Conservation (phyloP, 441 rosid species). For the Manihot esculenta region DNA sequence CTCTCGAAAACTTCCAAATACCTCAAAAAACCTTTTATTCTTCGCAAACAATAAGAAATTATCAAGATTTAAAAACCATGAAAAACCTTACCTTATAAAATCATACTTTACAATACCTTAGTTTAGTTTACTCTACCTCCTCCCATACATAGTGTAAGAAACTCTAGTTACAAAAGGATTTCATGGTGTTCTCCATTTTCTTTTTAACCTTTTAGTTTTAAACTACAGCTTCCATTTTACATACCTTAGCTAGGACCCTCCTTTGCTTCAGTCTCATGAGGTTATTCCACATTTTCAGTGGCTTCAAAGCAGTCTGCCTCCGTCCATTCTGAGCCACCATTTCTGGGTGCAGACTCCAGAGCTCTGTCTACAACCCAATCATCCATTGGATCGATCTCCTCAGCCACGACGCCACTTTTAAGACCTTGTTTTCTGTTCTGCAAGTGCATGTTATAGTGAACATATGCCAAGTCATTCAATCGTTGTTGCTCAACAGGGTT, state of each 20-base stretch:
- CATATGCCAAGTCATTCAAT: constrained; percentile 32
- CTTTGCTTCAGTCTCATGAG: constrained; percentile 10
- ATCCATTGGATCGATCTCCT: constrained; percentile 28
- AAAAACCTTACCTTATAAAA: too few species aligned
- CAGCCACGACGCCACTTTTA: constrained; percentile 9
- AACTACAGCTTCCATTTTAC: neutral
- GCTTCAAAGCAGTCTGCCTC: constrained; percentile 10
- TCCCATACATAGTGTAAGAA: neutral
- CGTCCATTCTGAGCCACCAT: neutral
- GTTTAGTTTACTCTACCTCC: too few species aligned
- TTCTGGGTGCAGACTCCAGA: neutral
- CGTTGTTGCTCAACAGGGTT: constrained; percentile 28
- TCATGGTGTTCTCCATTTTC: neutral
- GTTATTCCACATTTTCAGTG: constrained; percentile 3
- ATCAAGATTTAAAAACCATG: too few species aligned
- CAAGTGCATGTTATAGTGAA: constrained; percentile 53
- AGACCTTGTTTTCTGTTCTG: constrained; percentile 22
- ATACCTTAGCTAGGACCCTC: constrained; percentile 12
- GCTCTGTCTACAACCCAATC: constrained; percentile 23
- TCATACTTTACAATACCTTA: too few species aligned
- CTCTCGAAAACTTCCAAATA: too few species aligned
- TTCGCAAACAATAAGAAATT: too few species aligned
- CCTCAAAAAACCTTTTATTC: too few species aligned
- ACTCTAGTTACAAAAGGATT: neutral
- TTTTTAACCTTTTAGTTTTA: too few species aligned